Percentiles rank a stretch among this genome's conserved stretches.
Evolutionary conservation across 2,329 filamentous ascomycete species (phyloP).

Genomic region (Hymenoscyphus occultus): DNA sequence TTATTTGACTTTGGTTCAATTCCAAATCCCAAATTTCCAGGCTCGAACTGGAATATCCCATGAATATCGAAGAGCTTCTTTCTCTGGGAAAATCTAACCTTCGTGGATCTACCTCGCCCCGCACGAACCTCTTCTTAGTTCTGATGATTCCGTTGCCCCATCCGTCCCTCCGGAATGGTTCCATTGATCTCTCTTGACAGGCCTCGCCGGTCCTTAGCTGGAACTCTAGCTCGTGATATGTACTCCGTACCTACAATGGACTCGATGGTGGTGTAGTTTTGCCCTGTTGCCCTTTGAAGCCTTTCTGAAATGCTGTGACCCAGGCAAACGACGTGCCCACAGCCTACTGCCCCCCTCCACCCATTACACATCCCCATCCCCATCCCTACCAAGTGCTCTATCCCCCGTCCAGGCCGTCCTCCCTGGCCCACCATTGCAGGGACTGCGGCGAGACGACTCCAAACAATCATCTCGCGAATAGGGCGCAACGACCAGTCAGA

Average conservation of each 20-base stretch:
- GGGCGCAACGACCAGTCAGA: slow-evolving; percentile 24
- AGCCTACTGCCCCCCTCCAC: not conserved
- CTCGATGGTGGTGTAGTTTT: not conserved
- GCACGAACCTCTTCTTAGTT: not conserved
- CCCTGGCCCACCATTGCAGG: not conserved
- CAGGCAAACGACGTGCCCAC: not conserved
- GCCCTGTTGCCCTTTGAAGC: not conserved
- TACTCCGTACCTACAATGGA: too few species aligned
- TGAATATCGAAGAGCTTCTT: not conserved
- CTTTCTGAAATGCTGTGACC: not conserved
- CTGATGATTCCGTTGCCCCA: not conserved
- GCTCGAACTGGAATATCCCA: not conserved
- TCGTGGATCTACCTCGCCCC: not conserved
- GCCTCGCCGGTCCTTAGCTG: not conserved
- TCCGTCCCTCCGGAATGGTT: not conserved
- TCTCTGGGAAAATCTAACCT: not conserved
- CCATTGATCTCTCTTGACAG: slow-evolving; percentile 1
- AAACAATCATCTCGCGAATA: slow-evolving; percentile 20
- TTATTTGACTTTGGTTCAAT: not conserved
- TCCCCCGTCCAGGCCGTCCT: not conserved
- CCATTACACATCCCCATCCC: too few species aligned
- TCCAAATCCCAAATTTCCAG: not conserved
- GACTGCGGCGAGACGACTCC: slow-evolving; percentile 2
- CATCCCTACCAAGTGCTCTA: too few species aligned
- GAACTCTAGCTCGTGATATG: not conserved